Evolutionary conservation across 768 basidiomycete species (phyloP), one percentile per base, ranked within the genome.

Genomic region (Favolaschia claudopus): DNA sequence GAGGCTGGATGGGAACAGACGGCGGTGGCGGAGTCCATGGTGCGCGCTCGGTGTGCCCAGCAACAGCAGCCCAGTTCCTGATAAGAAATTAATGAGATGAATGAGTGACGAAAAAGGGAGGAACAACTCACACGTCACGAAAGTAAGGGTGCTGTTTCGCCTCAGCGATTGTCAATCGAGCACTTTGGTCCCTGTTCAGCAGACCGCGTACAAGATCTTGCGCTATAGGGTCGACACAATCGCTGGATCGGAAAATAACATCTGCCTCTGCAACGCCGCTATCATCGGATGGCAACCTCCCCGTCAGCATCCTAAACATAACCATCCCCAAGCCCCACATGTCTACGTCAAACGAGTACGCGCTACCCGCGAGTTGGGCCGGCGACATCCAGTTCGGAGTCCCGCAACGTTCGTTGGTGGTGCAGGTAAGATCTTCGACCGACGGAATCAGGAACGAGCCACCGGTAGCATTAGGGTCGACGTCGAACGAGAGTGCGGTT

Each of bases 291-390:
- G n/a, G n/a, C n/a, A n/a, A n/a, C n/a, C n/a, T n/a, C n/a, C 89
- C 89, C 0, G 84, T 85, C 19, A 92, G 75, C 24, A 93, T 77
- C 20, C 84, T 82, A 67, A 89, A 87, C 6, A 93, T 79, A 36
- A 90, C 79, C 45, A 89, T 82, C 0, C 91, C 91, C 14, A 91
- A 64, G 0, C 89, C 88, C 91, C 91, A 93, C 39, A 92, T 79
- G 61, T 93, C 91, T 2, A 56, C 65, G 19, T 63, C 60, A 31
- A 52, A 68, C 8, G 63, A 63, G 28, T 70, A 70, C 19, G 42
- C 33, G 14, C 37, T 27, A 6, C 69, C 67, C 12, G 22, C 29
- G 27, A 60, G 52, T 32, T 66, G 63, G 24, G 64, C 59, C 10
- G 69, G 67, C 20, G 65, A 60, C 67, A 67, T 62, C 33, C 46